Evolutionary conservation across 202 grass and related monocot genomes (phyloP).

Genomic region (Setaria italica): DNA sequence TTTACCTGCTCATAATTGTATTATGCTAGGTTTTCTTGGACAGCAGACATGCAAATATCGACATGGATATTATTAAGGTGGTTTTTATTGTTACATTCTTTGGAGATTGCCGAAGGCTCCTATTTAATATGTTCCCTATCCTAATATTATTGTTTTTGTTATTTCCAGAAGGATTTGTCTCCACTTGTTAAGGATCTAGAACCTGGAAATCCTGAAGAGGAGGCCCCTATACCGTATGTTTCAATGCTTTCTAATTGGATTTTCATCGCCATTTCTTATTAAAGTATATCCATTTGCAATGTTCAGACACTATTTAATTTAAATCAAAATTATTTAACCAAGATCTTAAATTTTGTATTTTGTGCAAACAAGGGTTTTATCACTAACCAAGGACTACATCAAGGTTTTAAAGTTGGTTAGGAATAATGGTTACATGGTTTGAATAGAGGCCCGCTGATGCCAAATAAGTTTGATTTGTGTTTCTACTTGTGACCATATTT

Average conservation of each 20-base stretch:
- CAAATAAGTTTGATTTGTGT: constrained; percentile 24
- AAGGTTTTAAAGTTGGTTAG: constrained; percentile 2
- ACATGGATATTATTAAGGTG: constrained; percentile 91
- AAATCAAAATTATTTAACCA: constrained; percentile 24
- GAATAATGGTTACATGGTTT: constrained; percentile 12
- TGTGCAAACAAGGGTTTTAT: background rate
- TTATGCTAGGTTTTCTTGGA: constrained; percentile 87
- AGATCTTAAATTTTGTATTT: constrained; percentile 10
- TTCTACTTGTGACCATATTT: background rate
- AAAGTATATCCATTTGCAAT: background rate
- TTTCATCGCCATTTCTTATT: constrained; percentile 18
- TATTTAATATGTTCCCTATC: constrained; percentile 30
- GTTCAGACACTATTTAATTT: constrained; percentile 6
- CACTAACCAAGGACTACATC: background rate
- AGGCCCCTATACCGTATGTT: constrained; percentile 78
- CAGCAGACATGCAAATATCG: constrained; percentile 72
- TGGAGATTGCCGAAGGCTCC: constrained; percentile 6
- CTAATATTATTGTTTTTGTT: constrained; percentile 47
- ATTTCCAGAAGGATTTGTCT: constrained; percentile 87
- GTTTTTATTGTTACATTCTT: constrained; percentile 29
- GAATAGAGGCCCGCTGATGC: background rate
- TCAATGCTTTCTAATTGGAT: constrained; percentile 18
- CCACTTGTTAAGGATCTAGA: constrained; percentile 89
- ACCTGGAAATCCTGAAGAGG: constrained; percentile 84
- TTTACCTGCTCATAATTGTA: constrained; percentile 41